A percentile compares a stretch with the other conserved stretches of the same genome.
Evolutionary conservation across 2,329 filamentous ascomycete genomes (phyloP).

Genomic region (Diaporthe sp.): DNA sequence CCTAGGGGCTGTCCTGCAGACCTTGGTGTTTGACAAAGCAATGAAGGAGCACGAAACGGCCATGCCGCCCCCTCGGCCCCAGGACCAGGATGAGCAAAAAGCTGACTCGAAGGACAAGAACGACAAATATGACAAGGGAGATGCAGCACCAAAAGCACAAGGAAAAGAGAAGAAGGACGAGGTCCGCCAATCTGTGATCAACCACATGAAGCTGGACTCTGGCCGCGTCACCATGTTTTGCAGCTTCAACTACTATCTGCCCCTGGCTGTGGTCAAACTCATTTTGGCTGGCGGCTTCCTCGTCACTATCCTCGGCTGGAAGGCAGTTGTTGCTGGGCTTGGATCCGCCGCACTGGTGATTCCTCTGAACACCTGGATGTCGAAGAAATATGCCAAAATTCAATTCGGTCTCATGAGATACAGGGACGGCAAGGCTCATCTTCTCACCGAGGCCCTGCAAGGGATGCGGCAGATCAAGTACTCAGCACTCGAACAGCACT

Average conservation of each 20-base stretch:
- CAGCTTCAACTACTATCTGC: constrained; percentile 47
- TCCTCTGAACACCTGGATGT: constrained; percentile 47
- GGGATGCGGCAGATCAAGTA: constrained; percentile 55
- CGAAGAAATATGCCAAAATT: constrained; percentile 47
- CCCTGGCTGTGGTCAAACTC: constrained; percentile 51
- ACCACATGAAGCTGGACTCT: constrained; percentile 52
- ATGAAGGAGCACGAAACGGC: constrained; percentile 51
- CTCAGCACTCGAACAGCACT: constrained; percentile 51
- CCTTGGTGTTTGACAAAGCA: constrained; percentile 52
- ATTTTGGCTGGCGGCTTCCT: constrained; percentile 48
- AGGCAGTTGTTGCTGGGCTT: constrained; percentile 48
- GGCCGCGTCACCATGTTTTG: constrained; percentile 44
- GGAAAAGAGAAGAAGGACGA: constrained; percentile 42
- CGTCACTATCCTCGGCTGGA: constrained; percentile 49
- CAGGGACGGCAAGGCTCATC: constrained; percentile 51
- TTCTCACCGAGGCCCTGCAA: constrained; percentile 52
- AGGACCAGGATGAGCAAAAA: constrained; percentile 39
- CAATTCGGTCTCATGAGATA: constrained; percentile 52
- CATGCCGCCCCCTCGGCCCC: constrained; percentile 37
- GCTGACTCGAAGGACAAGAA: constrained; percentile 34
- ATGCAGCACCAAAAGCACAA: constrained; percentile 21
- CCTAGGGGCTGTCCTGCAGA: constrained; percentile 48
- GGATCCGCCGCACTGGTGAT: constrained; percentile 45
- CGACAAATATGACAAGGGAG: constrained; percentile 21
- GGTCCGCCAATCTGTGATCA: constrained; percentile 50